Evolutionary conservation across 331 rosid genomes (phyloP).

Genomic region (Malus hybrid): DNA sequence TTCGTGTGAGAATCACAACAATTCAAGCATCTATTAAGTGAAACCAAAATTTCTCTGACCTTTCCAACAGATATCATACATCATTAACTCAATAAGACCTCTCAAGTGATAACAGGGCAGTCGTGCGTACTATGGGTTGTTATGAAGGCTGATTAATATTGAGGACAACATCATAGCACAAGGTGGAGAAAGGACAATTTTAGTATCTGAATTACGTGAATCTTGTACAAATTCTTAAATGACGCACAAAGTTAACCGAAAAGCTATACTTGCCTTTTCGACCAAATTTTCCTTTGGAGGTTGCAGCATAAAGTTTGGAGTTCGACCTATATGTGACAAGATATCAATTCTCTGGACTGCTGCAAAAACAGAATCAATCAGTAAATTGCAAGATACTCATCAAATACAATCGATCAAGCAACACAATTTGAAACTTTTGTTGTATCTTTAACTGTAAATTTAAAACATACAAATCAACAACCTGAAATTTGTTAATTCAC

Average conservation of each 20-base stretch:
- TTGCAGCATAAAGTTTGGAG: constrained; percentile 38
- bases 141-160: neutral
- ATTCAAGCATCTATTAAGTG: neutral
- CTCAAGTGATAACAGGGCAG: neutral
- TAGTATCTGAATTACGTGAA: neutral
- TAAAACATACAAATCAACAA: neutral
- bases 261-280: constrained; percentile 46
- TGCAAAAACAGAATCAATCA: constrained; percentile 22
- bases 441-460: neutral
- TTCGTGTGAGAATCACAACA: neutral
- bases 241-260: neutral
- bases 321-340: constrained; percentile 31
- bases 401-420: neutral
- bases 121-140: neutral
- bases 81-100: neutral
- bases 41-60: neutral
- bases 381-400: neutral
- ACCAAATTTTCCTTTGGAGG: constrained; percentile 79
- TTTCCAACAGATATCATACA: neutral
- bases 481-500: neutral
- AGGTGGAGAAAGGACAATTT: neutral
- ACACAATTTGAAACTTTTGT: neutral
- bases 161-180: neutral
- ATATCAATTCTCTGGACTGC: constrained; percentile 46
- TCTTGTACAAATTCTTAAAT: neutral